Evolutionary conservation across 2,329 filamentous ascomycete species (phyloP).

Genomic region (Talaromyces funiculosus): DNA sequence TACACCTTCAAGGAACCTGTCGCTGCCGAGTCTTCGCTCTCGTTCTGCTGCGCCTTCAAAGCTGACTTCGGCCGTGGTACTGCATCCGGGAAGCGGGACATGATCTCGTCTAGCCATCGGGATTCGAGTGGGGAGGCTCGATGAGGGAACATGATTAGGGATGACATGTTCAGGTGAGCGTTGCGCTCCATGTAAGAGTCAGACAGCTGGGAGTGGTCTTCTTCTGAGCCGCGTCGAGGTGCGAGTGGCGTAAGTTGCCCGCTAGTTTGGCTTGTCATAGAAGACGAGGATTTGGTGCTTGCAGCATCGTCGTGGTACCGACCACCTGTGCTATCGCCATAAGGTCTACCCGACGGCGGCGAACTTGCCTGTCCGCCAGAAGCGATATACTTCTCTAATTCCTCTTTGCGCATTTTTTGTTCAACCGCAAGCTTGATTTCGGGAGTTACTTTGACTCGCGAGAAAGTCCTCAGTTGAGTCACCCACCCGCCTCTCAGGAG

Average conservation of each 20-base stretch:
- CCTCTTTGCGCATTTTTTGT: constrained; percentile 62
- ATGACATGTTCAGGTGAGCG: constrained; percentile 43
- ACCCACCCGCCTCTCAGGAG: constrained; percentile 90
- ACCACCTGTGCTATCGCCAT: constrained; percentile 8
- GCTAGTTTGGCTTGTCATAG: constrained; percentile 34
- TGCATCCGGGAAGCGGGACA: constrained; percentile 32
- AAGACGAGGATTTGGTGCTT: constrained; percentile 36
- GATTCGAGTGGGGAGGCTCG: constrained; percentile 73
- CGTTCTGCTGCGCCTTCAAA: constrained; percentile 11
- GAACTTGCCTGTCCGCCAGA: constrained; percentile 27
- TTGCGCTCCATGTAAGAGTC: constrained; percentile 31
- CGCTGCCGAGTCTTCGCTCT: constrained; percentile 23
- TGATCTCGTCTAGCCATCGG: constrained; percentile 55
- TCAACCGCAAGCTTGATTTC: constrained; percentile 79
- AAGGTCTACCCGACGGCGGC: constrained; percentile 11
- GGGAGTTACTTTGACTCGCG: constrained; percentile 76
- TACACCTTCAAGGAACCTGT: constrained; percentile 48
- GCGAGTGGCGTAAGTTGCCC: constrained; percentile 35
- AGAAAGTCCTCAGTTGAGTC: constrained; percentile 85
- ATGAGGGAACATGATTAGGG: constrained; percentile 71
- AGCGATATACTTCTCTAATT: constrained; percentile 43
- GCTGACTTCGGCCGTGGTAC: not conserved
- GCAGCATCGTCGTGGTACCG: constrained; percentile 21
- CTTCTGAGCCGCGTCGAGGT: constrained; percentile 23
- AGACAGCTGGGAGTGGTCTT: constrained; percentile 25